These are phyloP conservation scores for Tulasnella sp. DNA, from an alignment of 768 basidiomycete genomes.

Conservation along the genomic window DNA sequence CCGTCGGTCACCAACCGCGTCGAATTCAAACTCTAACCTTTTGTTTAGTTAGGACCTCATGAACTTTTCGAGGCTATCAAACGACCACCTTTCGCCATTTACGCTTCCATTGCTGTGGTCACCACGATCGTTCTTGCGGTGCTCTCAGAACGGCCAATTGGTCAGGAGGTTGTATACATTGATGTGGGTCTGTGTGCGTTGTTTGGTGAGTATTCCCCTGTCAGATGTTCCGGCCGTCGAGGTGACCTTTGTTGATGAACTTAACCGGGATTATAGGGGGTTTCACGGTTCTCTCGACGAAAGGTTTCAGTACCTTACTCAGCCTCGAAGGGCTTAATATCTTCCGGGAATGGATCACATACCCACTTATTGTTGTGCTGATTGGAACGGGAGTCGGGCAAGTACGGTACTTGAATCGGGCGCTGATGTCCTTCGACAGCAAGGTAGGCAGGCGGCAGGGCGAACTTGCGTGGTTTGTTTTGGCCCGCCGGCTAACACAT, in stretches of 20 bases:
- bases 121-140: slow-evolving; percentile 44
- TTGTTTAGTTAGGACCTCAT: slow-evolving; percentile 43
- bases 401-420: slow-evolving; percentile 72
- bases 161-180: slow-evolving; percentile 60
- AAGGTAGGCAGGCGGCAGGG: slow-evolving; percentile 42
- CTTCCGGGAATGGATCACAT: slow-evolving; percentile 72
- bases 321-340: slow-evolving; percentile 66
- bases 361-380: slow-evolving; percentile 62
- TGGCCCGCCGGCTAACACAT: not conserved
- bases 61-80: slow-evolving; percentile 56
- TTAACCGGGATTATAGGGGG: slow-evolving; percentile 43
- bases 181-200: slow-evolving; percentile 84
- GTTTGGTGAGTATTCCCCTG: slow-evolving; percentile 15
- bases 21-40: not conserved
- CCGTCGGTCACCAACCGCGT: not conserved
- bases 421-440: slow-evolving; percentile 86
- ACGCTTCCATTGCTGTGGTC: slow-evolving; percentile 50
- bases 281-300: slow-evolving; percentile 89
- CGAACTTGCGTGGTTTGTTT: not conserved
- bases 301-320: slow-evolving; percentile 79
- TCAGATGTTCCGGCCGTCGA: not conserved
- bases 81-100: slow-evolving; percentile 63
- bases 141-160: slow-evolving; percentile 53
- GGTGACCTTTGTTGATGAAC: not conserved
- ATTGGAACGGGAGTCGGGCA: slow-evolving; percentile 67